Percentiles rank a stretch among this genome's conserved stretches.
Conservation (phyloP, 2,329 filamentous ascomycete species). For the Fusarium sp. region DNA sequence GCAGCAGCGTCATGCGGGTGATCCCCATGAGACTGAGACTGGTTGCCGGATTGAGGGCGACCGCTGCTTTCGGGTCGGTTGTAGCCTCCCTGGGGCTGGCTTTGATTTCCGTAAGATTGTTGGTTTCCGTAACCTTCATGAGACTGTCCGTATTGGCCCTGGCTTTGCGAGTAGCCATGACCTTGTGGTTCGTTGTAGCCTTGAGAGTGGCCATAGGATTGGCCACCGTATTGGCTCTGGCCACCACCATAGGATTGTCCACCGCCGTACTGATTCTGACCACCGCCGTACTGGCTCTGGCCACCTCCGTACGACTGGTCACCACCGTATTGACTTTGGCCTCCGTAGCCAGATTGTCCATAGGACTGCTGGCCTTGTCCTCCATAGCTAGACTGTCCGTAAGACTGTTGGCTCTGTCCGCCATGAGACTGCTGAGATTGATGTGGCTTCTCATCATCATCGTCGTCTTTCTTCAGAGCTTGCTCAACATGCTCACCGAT, state of each 20-base stretch:
- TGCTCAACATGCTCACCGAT: slow-evolving; percentile 39
- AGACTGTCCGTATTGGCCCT: slow-evolving; percentile 11
- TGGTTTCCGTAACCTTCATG: slow-evolving; percentile 11
- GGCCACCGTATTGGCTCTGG: slow-evolving; percentile 8
- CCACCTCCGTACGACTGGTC: not conserved
- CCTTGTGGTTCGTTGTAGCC: slow-evolving; percentile 53
- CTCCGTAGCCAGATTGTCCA: not conserved
- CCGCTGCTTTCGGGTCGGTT: not conserved
- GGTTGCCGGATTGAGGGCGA: slow-evolving; percentile 5
- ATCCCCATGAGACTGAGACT: slow-evolving; percentile 3
- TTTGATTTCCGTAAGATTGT: not conserved
- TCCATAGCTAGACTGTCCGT: not conserved
- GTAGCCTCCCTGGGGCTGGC: not conserved
- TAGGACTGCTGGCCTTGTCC: not conserved
- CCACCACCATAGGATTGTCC: not conserved
- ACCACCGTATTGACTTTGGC: not conserved
- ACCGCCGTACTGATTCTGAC: not conserved
- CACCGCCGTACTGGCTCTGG: slow-evolving; percentile 2
- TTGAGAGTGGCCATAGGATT: slow-evolving; percentile 9
- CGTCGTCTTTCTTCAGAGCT: slow-evolving; percentile 50
- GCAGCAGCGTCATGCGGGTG: slow-evolving; percentile 14
- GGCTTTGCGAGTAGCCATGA: slow-evolving; percentile 23
- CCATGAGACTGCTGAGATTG: slow-evolving; percentile 54
- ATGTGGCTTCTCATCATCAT: slow-evolving; percentile 53
- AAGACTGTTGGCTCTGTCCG: not conserved